phyloP scores from a whole-genome alignment of 2,329 filamentous ascomycete species.

The Simplicillium sp. region DNA sequence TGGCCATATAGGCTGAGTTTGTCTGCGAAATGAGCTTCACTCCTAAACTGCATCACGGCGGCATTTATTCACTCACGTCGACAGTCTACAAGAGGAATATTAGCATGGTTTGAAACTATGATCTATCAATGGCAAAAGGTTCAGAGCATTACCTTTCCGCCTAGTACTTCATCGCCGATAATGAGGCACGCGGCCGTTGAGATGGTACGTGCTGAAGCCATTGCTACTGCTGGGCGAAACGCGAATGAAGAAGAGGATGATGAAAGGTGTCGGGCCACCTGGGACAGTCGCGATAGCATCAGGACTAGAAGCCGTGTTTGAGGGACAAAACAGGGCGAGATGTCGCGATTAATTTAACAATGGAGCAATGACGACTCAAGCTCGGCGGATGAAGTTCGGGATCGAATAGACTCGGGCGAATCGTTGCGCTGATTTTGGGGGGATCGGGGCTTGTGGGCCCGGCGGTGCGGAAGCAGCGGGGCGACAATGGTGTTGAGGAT shows the following conservation, averaged over 20 bases:
- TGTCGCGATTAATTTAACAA: not conserved
- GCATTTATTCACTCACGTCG: not conserved
- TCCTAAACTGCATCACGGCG: not conserved
- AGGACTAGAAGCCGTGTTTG: slow-evolving; percentile 1
- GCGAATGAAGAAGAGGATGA: slow-evolving; percentile 23
- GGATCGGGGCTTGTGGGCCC: not conserved
- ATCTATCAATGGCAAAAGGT: too few relatives aligned
- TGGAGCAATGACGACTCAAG: too few relatives aligned
- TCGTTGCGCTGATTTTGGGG: not conserved
- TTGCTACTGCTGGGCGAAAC: slow-evolving; percentile 20
- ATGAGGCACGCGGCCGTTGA: slow-evolving; percentile 87
- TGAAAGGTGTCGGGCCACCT: slow-evolving; percentile 61
- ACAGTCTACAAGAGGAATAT: slow-evolving; percentile 10
- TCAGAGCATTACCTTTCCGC: not conserved
- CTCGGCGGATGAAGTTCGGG: too few relatives aligned
- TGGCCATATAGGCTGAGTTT: slow-evolving; percentile 55
- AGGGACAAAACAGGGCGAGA: not conserved
- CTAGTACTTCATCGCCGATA: slow-evolving; percentile 34
- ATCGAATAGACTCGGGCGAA: not conserved
- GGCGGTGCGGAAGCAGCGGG: not conserved
- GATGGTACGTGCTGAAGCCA: slow-evolving; percentile 53
- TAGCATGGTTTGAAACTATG: slow-evolving; percentile 77
- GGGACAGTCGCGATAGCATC: slow-evolving; percentile 72
- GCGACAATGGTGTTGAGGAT: too few relatives aligned
- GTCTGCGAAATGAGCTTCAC: slow-evolving; percentile 32